phyloP scores from a whole-genome alignment of 1,139 yeast species.

The Zygoascus hellenicus region DNA sequence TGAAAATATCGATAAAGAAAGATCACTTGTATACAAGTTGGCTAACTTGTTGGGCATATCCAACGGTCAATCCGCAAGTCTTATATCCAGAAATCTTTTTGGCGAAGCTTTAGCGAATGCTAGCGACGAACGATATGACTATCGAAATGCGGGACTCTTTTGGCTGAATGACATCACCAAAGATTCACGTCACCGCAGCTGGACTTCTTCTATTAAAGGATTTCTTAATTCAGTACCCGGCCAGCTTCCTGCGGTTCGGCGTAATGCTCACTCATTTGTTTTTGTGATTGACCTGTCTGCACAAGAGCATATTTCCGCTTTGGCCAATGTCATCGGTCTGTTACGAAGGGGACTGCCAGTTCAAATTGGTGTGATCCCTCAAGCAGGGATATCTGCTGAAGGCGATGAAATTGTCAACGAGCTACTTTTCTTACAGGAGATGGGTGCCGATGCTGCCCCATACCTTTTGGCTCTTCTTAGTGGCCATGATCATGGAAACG shows the following conservation, averaged over 20 bases:
- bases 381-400: conserved; percentile 31
- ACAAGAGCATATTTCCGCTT: conserved; percentile 42
- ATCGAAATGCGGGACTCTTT: conserved; percentile 45
- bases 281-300: conserved; percentile 63
- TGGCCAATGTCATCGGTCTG: conserved; percentile 43
- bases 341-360: conserved; percentile 58
- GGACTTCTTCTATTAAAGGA: conserved; percentile 42
- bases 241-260: conserved; percentile 61
- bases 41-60: conserved; percentile 16
- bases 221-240: conserved; percentile 41
- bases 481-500: conserved; percentile 22
- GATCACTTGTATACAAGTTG: conserved; percentile 21
- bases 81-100: conserved; percentile 19
- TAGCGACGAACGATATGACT: conserved; percentile 35
- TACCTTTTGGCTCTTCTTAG: conserved; percentile 29
- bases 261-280: conserved; percentile 71
- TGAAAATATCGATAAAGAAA: conserved; percentile 32
- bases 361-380: conserved; percentile 74
- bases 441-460: conserved; percentile 1
- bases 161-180: conserved; percentile 73
- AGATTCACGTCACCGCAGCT: conserved; percentile 50
- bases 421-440: conserved; percentile 26
- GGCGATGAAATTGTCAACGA: conserved; percentile 30
- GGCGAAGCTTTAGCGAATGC: conserved; percentile 14
- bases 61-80: conserved; percentile 14